Base-by-base conservation (phyloP, 2,329 filamentous ascomycete species). In the Phaeoacremonium minimum region DNA sequence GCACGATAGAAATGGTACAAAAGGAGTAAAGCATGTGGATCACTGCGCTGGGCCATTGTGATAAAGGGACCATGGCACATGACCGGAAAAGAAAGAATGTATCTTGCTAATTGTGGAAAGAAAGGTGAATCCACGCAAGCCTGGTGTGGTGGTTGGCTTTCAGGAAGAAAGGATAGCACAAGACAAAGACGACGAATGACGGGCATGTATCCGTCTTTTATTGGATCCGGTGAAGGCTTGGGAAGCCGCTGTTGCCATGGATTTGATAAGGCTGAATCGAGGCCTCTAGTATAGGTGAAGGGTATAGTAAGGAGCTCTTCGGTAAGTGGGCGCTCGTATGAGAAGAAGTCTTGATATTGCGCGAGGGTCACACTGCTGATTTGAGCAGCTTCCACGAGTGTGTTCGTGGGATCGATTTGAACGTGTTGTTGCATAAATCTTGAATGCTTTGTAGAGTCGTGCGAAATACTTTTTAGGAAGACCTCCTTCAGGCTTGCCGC, bases 401-500 rank as follows among this genome's bases (percentile, higher is more conserved):
- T 17, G 19, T 26, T 18, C 2, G 28, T 15, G 14, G 36, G 19
- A 17, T 35, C 32, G 14, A 36, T 33, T 11, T 26, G 33, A 9
- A 44, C n/a, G n/a, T n/a, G 16, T 14, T 36, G 17, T 13, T 33
- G 20, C 9, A 39, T 29, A 11, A 44, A 42, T 4, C 28, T 29
- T 12, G 42, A 44, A 6, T 29, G 29, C 12, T 39, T 15, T 6
- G 29, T 37, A 17, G 35, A 33, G 9, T 38, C 17, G 16, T 33
- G 31, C 15, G 44, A 38, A 11, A 50, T 31, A n/a, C 36, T 43
- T 7, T 41, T 38, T n/a, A 49, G 31, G 14, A 49, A 45, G 8
- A 44, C 44, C 32, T 41, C 35, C 17, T 52, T 50, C 14, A 52
- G 26, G 19, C 48, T 47, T 2, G 44, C 43, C 22, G 46, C 44